phyloP scores from a whole-genome alignment of 441 rosid genomes.

The Theobroma grandiflorum region DNA sequence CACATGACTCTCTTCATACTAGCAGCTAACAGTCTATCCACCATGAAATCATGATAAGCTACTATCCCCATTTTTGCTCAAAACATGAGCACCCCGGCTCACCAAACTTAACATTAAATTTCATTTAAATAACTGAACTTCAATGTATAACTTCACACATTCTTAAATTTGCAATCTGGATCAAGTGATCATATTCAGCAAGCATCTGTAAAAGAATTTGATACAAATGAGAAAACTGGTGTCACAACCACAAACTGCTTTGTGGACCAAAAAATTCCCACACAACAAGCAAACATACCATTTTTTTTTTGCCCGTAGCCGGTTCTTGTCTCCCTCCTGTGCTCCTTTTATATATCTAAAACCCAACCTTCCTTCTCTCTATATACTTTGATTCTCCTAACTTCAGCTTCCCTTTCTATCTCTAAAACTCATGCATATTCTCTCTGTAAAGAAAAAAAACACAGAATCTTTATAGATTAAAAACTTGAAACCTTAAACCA shows the following conservation, averaged over 20 bases:
- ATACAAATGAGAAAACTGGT: neutral
- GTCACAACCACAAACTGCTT: neutral
- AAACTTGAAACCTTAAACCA: neutral
- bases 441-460: neutral
- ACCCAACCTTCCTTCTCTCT: neutral
- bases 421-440: neutral
- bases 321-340: neutral
- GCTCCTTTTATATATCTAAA: slow-evolving; percentile 14
- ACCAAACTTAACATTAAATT: neutral
- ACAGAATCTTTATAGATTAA: neutral
- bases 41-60: neutral
- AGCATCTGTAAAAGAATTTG: neutral
- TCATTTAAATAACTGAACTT: slow-evolving; percentile 3
- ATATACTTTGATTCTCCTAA: neutral
- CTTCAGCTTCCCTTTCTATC: neutral
- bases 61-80: neutral
- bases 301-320: neutral
- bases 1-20: neutral
- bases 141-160: neutral
- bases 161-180: neutral
- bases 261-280: neutral
- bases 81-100: neutral
- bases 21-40: neutral
- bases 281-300: neutral
- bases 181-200: neutral